Evolutionary conservation across 192 early-diverging fungal genomes (phyloP).

Genomic region (Thoreauomyces humboldtii): DNA sequence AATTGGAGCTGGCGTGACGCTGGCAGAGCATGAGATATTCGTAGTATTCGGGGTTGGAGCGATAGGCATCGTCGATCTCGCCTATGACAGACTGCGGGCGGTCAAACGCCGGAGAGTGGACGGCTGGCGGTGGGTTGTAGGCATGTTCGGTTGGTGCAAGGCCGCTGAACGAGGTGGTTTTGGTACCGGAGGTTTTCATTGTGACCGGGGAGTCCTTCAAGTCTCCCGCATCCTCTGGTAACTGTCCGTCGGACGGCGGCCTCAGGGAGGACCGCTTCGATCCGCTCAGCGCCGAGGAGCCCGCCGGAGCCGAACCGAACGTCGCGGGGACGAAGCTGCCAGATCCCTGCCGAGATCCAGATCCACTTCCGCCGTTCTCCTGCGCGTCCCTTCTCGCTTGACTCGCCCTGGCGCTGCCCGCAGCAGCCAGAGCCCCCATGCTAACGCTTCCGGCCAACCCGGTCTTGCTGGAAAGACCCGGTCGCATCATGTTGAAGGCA

Average conservation of each 20-base stretch:
- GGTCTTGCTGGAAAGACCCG: not conserved
- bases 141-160: not conserved
- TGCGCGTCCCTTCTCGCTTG: not conserved
- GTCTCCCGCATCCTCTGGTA: not conserved
- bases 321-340: conserved; percentile 10
- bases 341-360: not conserved
- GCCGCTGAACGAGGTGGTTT: not conserved
- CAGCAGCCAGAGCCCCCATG: conserved; percentile 12
- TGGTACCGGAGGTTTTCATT: not conserved
- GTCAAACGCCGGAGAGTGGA: conserved; percentile 15
- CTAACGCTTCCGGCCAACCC: conserved; percentile 17
- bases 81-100: conserved; percentile 27
- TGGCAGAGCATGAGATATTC: conserved; percentile 57
- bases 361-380: not conserved
- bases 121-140: no score
- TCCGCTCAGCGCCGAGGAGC: not conserved
- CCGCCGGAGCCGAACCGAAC: conserved; percentile 12
- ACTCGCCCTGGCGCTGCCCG: conserved; percentile 1
- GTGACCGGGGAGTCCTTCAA: not conserved
- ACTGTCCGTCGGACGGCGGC: conserved; percentile 8
- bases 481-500: not conserved
- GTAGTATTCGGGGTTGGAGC: conserved; percentile 47
- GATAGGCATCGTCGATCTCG: conserved; percentile 23
- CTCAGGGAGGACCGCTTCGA: conserved; percentile 17
- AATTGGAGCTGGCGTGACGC: conserved; percentile 49